Conservation (phyloP, 805 yeast genomes). For the Cyberlindnera mycetangii region DNA sequence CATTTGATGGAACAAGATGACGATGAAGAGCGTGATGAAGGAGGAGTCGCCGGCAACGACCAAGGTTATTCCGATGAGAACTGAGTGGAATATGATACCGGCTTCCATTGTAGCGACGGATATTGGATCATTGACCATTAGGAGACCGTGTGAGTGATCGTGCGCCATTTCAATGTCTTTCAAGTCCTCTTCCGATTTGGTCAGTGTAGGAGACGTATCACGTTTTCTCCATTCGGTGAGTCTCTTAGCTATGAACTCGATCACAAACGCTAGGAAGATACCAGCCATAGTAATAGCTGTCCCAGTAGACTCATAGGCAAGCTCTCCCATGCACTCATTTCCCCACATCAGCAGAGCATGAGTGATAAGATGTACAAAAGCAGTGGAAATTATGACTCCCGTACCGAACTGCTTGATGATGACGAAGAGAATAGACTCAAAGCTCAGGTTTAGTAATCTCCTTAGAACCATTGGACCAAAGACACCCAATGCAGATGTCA, state of each 20-base stretch:
- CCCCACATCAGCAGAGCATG: slow-evolving; percentile 22
- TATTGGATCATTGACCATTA: slow-evolving; percentile 8
- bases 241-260: slow-evolving; percentile 18
- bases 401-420: slow-evolving; percentile 22
- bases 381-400: slow-evolving; percentile 23
- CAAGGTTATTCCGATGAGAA: slow-evolving; percentile 71
- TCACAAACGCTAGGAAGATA: slow-evolving; percentile 16
- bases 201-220: not conserved
- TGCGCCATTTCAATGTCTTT: slow-evolving; percentile 1
- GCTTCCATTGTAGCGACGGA: slow-evolving; percentile 59
- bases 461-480: slow-evolving; percentile 18
- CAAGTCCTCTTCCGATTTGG: not conserved
- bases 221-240: slow-evolving; percentile 5
- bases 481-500: slow-evolving; percentile 16
- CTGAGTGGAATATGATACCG: slow-evolving; percentile 77
- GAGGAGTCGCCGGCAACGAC: slow-evolving; percentile 69
- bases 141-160: slow-evolving; percentile 5
- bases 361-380: slow-evolving; percentile 21
- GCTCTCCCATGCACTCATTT: slow-evolving; percentile 18
- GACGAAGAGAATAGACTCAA: slow-evolving; percentile 13
- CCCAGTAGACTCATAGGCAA: slow-evolving; percentile 19
- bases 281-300: slow-evolving; percentile 23
- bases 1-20: slow-evolving; percentile 64
- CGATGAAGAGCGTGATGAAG: slow-evolving; percentile 65
- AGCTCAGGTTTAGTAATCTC: slow-evolving; percentile 7